Conservation (phyloP, 768 basidiomycete species). For the Mycena amicta region DNA sequence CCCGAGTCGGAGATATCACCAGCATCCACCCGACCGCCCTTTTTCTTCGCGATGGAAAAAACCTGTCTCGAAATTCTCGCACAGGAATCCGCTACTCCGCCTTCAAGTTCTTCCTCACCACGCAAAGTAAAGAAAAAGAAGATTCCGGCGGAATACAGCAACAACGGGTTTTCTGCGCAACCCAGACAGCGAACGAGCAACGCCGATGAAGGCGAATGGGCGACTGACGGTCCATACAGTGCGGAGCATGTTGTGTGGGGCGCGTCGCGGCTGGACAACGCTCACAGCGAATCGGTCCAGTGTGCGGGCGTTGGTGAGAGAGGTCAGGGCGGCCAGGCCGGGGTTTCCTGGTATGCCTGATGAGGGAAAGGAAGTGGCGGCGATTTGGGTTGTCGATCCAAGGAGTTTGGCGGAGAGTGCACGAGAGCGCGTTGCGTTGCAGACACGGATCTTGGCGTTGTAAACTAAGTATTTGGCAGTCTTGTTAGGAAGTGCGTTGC, state of each 20-base stretch:
- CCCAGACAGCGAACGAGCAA: constrained; percentile 53
- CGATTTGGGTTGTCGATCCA: constrained; percentile 79
- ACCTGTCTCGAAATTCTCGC: constrained; percentile 60
- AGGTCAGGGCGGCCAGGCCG: constrained; percentile 65
- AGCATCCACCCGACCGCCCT: constrained; percentile 29
- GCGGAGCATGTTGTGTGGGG: constrained; percentile 70
- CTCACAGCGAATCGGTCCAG: constrained; percentile 84
- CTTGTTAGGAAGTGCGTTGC: too few species aligned
- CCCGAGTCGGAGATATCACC: constrained; percentile 29
- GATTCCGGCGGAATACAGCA: constrained; percentile 8
- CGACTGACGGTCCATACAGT: constrained; percentile 78
- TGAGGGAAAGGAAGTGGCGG: constrained; percentile 32
- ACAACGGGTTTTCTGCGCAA: constrained; percentile 21
- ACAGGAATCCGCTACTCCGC: constrained; percentile 36
- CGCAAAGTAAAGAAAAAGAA: constrained; percentile 4
- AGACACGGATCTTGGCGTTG: not conserved
- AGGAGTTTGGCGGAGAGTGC: constrained; percentile 74
- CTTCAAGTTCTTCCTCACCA: not conserved
- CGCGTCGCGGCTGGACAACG: constrained; percentile 76
- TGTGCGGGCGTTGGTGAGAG: constrained; percentile 71
- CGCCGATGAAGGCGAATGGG: constrained; percentile 55
- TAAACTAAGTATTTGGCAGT: not conserved
- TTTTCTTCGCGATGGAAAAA: constrained; percentile 50
- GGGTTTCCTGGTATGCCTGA: constrained; percentile 34
- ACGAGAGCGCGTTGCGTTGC: constrained; percentile 28